phyloP scores from a whole-genome alignment of 805 yeast species.

The Hermanozyma aechmeae region DNA sequence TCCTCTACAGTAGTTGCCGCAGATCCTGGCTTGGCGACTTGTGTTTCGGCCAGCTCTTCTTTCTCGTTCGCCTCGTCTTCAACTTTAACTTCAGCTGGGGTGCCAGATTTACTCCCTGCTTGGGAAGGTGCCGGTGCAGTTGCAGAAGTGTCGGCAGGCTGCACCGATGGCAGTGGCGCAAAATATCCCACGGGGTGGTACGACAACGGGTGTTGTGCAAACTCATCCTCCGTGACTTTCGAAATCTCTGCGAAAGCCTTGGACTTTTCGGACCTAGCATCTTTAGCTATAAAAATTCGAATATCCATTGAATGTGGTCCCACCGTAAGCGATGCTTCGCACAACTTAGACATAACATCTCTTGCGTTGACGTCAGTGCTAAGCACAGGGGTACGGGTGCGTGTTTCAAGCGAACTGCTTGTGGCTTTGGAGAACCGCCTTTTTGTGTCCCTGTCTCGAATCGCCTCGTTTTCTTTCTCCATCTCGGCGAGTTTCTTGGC shows the following conservation, averaged over 20 bases:
- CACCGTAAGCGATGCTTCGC: conserved; percentile 60
- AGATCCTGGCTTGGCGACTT: no score
- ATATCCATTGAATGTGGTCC: conserved; percentile 84
- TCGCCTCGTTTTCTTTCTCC: conserved; percentile 16
- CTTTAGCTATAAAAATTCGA: conserved; percentile 75
- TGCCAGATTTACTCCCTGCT: no score
- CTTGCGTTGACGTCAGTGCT: conserved; percentile 45
- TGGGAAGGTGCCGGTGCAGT: conserved; percentile 1
- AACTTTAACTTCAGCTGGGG: no score
- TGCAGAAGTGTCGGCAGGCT: background rate
- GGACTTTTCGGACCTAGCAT: conserved; percentile 54
- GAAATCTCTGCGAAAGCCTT: conserved; percentile 19
- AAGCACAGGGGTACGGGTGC: conserved; percentile 23
- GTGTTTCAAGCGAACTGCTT: conserved; percentile 9
- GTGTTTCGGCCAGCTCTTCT: no score
- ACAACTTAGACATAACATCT: conserved; percentile 81
- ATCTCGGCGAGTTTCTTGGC: conserved; percentile 34
- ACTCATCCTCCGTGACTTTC: conserved; percentile 2
- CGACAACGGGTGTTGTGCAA: no score
- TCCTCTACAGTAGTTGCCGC: no score
- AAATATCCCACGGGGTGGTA: no score
- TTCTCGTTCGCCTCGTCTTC: no score
- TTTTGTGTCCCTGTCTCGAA: conserved; percentile 7
- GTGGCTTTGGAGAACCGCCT: conserved; percentile 12
- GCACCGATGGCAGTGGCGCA: no score